Conservation (phyloP, 2,329 filamentous ascomycete species). For the Teratosphaeria viscida region DNA sequence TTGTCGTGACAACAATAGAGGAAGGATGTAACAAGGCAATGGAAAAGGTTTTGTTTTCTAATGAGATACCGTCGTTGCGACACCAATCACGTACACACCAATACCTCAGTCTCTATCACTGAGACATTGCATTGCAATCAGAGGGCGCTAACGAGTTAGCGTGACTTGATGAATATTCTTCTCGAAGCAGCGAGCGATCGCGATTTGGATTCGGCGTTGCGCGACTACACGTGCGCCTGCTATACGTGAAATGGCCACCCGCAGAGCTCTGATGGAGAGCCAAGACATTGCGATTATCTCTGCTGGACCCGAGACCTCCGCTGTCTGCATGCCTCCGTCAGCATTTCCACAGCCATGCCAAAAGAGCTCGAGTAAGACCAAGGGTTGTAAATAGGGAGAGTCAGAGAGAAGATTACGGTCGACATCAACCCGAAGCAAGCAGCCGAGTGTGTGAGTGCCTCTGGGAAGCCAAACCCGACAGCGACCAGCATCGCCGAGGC, state of each 20-base stretch:
- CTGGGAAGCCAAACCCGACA: constrained; percentile 16
- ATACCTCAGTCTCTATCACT: no score
- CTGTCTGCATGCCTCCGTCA: background rate
- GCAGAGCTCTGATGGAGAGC: background rate
- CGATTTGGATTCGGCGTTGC: background rate
- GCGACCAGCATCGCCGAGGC: constrained; percentile 6
- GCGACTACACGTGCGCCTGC: background rate
- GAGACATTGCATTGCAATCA: no score
- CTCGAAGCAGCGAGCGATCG: no score
- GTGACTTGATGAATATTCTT: no score
- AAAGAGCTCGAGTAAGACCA: background rate
- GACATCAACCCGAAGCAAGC: constrained; percentile 15
- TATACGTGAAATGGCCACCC: background rate
- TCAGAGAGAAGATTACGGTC: constrained; percentile 30
- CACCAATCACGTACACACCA: no score
- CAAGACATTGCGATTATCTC: background rate
- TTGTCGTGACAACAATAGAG: no score
- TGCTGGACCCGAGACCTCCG: background rate
- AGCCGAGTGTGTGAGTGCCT: constrained; percentile 17
- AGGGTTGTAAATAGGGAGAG: background rate
- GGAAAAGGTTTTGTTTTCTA: no score
- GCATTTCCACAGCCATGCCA: background rate
- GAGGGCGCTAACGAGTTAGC: no score
- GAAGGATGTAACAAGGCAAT: no score
- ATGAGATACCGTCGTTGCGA: no score